Evolutionary conservation across 257 asterid genomes (phyloP).

Genomic region (Solanum stenotomum): DNA sequence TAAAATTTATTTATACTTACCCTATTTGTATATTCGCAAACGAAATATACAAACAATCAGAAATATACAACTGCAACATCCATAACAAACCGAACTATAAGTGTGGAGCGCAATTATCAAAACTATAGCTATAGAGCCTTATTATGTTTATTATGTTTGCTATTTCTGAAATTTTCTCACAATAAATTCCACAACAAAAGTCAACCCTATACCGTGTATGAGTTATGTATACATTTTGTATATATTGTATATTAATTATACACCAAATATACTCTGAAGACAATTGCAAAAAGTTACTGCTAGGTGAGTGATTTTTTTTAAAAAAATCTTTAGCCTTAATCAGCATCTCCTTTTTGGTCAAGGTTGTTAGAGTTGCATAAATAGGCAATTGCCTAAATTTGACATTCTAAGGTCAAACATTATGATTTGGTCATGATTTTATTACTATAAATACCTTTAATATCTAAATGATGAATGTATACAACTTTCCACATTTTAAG

Average conservation of each 20-base stretch:
- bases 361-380: not conserved
- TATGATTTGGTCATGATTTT: not conserved
- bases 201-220: not conserved
- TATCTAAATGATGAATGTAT: not conserved
- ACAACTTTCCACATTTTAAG: not conserved
- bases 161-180: too few relatives aligned
- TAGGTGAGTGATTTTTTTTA: not conserved
- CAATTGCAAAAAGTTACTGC: not conserved
- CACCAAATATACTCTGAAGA: not conserved
- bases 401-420: not conserved
- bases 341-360: not conserved
- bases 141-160: too few relatives aligned
- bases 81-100: too few relatives aligned
- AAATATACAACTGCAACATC: too few relatives aligned
- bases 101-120: too few relatives aligned
- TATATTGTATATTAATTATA: not conserved
- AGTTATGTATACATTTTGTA: not conserved
- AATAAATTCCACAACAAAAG: not conserved
- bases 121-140: too few relatives aligned
- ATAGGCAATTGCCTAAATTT: not conserved
- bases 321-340: not conserved
- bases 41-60: too few relatives aligned
- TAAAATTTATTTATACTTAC: too few relatives aligned
- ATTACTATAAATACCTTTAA: not conserved
- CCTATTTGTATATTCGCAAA: too few relatives aligned